Base-by-base conservation (phyloP, 352 stramenopile genomes). In the Pythium dissotocum region DNA sequence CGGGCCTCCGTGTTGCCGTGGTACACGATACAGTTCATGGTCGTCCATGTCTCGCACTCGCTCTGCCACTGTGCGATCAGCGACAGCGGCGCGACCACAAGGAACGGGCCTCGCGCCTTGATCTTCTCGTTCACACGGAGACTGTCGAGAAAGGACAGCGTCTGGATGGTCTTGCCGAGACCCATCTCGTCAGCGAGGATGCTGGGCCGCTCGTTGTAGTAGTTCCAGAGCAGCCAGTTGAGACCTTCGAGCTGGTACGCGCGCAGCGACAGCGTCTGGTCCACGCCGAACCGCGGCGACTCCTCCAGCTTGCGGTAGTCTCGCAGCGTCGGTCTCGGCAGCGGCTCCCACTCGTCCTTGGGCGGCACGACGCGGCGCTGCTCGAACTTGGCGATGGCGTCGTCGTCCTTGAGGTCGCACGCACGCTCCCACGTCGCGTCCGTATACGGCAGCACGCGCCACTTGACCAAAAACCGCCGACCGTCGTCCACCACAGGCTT, bases 51-150 rank as follows among this genome's bases (percentile, higher is more conserved):
- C 57, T 98, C 87, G 71, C 99, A 99, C 80, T 99, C 98, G 58
- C 98, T 96, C 69, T 99, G 85, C 98, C 98, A 99, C 71, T 99
- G 98, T n/a, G 93, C 86, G 60, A 99, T 96, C 1, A 99, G 98
- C 28, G 96, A 99, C 3, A 99, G 85, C 12, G 98, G 98, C 10
- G 97, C 98, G 12, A 99, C 94, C 28, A 99, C 94, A 6, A 99
- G 85, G 72, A 99, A 99, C 14, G 98, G 98, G 6, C 96, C 95
- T 2, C 87, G 85, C n/a, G 85, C 90, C 63, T 93, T 80, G 33
- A 94, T 97, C 56, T 97, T 88, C 33, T 98, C 81, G 58, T 94
- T 87, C 57, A 89, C 85, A 6, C 95, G 83, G 46, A 99, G 76
- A 9, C 97, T 83, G 63, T 99, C 90, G 30, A 99, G 73, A 72